Conservation (phyloP, 345 rosid species). For the Mallotus nudiflorus region DNA sequence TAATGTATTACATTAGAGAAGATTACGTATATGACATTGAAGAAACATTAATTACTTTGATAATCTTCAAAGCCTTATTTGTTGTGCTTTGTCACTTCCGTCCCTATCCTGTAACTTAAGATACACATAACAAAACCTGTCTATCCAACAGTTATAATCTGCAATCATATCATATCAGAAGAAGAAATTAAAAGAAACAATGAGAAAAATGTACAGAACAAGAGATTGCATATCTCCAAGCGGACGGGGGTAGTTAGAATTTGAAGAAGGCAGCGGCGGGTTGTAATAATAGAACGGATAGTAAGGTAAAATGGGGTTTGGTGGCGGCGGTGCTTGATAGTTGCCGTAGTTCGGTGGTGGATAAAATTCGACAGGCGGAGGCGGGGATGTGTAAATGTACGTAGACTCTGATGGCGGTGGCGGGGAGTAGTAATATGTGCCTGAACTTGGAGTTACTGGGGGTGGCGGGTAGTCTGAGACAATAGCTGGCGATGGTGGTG, state of each 20-base stretch:
- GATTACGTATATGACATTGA: too few relatives aligned
- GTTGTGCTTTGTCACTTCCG: not conserved
- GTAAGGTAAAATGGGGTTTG: constrained; percentile 27
- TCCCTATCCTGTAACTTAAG: too few relatives aligned
- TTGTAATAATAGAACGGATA: constrained; percentile 25
- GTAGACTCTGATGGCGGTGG: constrained; percentile 13
- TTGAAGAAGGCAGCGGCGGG: constrained; percentile 21
- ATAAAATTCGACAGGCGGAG: constrained; percentile 20
- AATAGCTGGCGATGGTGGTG: constrained; percentile 22
- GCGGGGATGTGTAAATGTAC: constrained; percentile 19
- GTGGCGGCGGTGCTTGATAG: constrained; percentile 31
- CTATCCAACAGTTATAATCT: too few relatives aligned
- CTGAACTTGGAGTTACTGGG: constrained; percentile 13
- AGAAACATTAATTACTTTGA: not conserved
- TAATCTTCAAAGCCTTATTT: not conserved
- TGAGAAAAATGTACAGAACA: not conserved
- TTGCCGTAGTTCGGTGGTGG: constrained; percentile 20
- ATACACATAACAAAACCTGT: too few relatives aligned
- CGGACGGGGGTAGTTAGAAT: constrained; percentile 2
- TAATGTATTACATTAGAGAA: too few relatives aligned
- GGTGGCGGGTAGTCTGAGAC: constrained; percentile 32
- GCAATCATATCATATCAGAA: too few relatives aligned
- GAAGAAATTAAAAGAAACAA: not conserved
- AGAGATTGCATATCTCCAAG: constrained; percentile 1
- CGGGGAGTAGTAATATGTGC: constrained; percentile 8